Conservation (phyloP, 2,329 filamentous ascomycete species). For the Capronia americana region DNA sequence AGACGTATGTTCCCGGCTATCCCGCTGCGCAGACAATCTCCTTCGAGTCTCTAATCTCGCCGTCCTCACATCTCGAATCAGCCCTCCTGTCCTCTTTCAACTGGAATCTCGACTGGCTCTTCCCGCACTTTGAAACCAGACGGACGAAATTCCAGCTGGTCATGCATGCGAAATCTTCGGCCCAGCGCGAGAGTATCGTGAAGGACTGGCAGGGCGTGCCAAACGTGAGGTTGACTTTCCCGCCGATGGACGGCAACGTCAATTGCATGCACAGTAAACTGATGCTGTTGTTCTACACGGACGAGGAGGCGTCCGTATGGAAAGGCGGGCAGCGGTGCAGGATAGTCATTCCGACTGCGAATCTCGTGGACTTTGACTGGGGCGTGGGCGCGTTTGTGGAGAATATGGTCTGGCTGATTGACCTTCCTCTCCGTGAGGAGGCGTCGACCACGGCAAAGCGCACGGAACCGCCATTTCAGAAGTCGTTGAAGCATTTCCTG, state of each 20-base stretch:
- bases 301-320: neutral
- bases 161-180: conserved; percentile 64
- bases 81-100: conserved; percentile 87
- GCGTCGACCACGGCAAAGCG: conserved; percentile 42
- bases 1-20: conserved; percentile 75
- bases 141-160: conserved; percentile 69
- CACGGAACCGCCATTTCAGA: conserved; percentile 64
- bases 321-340: conserved; percentile 50
- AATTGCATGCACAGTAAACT: conserved; percentile 93
- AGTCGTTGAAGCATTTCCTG: conserved; percentile 74
- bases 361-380: conserved; percentile 87
- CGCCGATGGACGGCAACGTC: conserved; percentile 72
- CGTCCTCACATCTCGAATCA: conserved; percentile 76
- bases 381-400: conserved; percentile 83
- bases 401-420: conserved; percentile 92
- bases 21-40: conserved; percentile 52
- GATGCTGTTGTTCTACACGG: conserved; percentile 80
- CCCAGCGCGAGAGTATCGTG: conserved; percentile 48
- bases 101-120: conserved; percentile 81
- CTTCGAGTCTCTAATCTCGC: conserved; percentile 76
- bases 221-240: conserved; percentile 75
- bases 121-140: conserved; percentile 69
- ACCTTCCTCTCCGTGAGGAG: conserved; percentile 67
- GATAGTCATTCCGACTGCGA: conserved; percentile 85
- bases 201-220: conserved; percentile 51